Evolutionary conservation across 2,329 filamentous ascomycete genomes (phyloP), one percentile per base, ranked within the genome.

Genomic region (Claviceps pusilla): DNA sequence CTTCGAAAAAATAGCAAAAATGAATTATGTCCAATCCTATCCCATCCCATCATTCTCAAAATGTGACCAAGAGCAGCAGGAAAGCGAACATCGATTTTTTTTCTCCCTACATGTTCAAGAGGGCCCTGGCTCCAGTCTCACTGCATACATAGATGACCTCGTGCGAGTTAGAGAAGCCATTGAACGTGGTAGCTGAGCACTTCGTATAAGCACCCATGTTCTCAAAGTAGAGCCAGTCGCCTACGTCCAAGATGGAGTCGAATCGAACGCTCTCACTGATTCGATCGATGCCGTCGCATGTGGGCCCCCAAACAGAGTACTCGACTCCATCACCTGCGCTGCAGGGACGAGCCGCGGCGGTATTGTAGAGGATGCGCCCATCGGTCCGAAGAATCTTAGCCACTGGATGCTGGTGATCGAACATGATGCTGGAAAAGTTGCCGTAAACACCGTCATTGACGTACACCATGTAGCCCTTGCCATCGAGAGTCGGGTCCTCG

Each of bases 391-490:
- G 76, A 56, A 97, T 79, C 70, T 86, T 87, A 54, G 91, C 88
- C 48, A 86, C 72, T 1, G 93, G 93, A 64, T 94, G 80, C 76
- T 98, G 93, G 71, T 97, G 93, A 66, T 97, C 93, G 68, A 96
- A 98, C 76, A 97, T 95, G 77, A 97, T 97, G 80, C 89, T 94
- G 60, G 89, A 95, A 67, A 98, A 97, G 74, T 97, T 97, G 64
- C 93, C 93, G 66, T 98, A 98, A 53, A 97, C 85, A 33, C 93
- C 93, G 62, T 98, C 93, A 67, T 98, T 98, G 68, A 97, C 75
- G 69, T 98, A 98, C 49, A 96, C 74, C 93, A 97, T 98, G 77
- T 95, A 96, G 61, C 84, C 87, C 57, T 82, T 83, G 58, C 78
- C 76, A 51, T 76, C 76, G 11, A 78, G 75, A 24, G 73, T 74